These are phyloP conservation scores for Aureobasidium uvarum DNA, from an alignment of 2,329 filamentous ascomycete genomes.

Conservation along the genomic window DNA sequence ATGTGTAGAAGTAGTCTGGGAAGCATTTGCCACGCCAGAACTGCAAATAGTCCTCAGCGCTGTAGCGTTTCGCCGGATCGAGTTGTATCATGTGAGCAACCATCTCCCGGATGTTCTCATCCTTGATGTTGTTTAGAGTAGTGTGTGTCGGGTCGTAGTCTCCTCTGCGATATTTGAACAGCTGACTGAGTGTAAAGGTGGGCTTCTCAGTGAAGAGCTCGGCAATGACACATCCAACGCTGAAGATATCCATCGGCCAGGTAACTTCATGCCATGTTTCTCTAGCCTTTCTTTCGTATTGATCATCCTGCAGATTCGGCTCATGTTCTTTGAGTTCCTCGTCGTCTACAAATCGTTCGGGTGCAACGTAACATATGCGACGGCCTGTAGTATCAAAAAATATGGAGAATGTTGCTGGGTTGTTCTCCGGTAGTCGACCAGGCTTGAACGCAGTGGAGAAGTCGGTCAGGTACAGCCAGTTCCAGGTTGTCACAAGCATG, in stretches of 20 bases:
- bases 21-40: slow-evolving; percentile 93
- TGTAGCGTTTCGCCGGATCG: slow-evolving; percentile 86
- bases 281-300: neutral
- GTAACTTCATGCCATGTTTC: slow-evolving; percentile 55
- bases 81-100: slow-evolving; percentile 95
- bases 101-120: slow-evolving; percentile 81
- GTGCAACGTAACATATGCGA: slow-evolving; percentile 90
- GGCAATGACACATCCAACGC: slow-evolving; percentile 92
- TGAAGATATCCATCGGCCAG: slow-evolving; percentile 99
- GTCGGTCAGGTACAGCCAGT: slow-evolving; percentile 97
- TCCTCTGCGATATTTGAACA: slow-evolving; percentile 89
- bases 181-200: slow-evolving; percentile 95
- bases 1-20: slow-evolving; percentile 94
- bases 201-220: slow-evolving; percentile 93
- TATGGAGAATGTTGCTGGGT: slow-evolving; percentile 95
- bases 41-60: slow-evolving; percentile 88
- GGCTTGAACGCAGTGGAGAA: slow-evolving; percentile 97
- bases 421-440: slow-evolving; percentile 89
- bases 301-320: slow-evolving; percentile 1
- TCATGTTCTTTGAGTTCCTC: slow-evolving; percentile 50
- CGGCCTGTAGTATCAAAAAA: slow-evolving; percentile 93
- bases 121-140: slow-evolving; percentile 80
- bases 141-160: slow-evolving; percentile 86
- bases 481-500: slow-evolving; percentile 95
- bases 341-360: slow-evolving; percentile 74